phyloP scores from a whole-genome alignment of 352 stramenopile genomes.

The Pythium brachiatum region DNA sequence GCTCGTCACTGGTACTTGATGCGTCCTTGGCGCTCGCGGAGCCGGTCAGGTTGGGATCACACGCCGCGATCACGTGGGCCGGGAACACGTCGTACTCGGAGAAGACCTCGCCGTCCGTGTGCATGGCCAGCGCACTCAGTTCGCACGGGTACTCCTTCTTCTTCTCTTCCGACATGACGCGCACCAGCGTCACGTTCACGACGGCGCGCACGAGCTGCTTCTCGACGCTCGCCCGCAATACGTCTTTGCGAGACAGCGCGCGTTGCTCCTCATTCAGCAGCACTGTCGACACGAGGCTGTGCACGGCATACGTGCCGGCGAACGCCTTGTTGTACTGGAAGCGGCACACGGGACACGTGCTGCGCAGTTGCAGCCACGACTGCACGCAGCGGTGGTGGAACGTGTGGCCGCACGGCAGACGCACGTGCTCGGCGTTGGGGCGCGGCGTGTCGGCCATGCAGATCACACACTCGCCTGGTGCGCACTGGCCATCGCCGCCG shows the following conservation, averaged over 20 bases:
- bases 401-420: constrained; percentile 85
- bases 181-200: constrained; percentile 45
- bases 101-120: constrained; percentile 26
- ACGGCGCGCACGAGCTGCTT: constrained; percentile 41
- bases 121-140: constrained; percentile 37
- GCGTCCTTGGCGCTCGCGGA: neutral
- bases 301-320: constrained; percentile 47
- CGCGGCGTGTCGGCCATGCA: constrained; percentile 76
- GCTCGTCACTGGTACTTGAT: neutral
- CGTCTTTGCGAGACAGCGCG: constrained; percentile 20
- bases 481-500: neutral
- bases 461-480: constrained; percentile 62
- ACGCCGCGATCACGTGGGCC: neutral
- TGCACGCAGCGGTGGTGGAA: constrained; percentile 92
- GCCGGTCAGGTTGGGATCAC: constrained; percentile 2
- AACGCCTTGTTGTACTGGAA: constrained; percentile 77
- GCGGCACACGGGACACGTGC: constrained; percentile 92
- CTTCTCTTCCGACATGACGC: constrained; percentile 38
- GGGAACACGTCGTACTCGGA: constrained; percentile 27
- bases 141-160: constrained; percentile 51
- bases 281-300: constrained; percentile 41
- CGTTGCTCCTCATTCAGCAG: constrained; percentile 30
- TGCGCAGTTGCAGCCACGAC: constrained; percentile 88
- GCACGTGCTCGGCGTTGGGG: constrained; percentile 39
- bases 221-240: constrained; percentile 29